Evolutionary conservation across 192 early-diverging fungal genomes (phyloP).

Genomic region (Linnemannia exigua): DNA sequence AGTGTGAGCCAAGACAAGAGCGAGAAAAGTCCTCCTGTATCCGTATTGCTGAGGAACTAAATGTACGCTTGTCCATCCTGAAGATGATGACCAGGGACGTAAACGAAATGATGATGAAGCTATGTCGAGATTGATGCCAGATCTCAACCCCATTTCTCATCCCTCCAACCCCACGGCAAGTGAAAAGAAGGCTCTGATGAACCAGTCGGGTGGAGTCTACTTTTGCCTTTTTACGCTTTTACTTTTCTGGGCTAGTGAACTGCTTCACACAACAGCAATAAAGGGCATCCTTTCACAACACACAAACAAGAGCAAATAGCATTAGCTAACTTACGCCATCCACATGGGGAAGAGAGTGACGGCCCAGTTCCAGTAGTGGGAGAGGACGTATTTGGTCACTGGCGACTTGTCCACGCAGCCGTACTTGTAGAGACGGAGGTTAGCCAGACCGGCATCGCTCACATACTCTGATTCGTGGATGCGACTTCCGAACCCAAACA

Average conservation of each 20-base stretch:
- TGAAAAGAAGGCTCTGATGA: not conserved
- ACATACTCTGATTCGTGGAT: constrained; percentile 71
- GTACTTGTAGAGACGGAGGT: constrained; percentile 86
- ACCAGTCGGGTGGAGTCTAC: constrained; percentile 4
- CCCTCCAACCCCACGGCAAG: not conserved
- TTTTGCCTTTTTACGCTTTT: constrained; percentile 8
- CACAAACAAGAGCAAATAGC: not conserved
- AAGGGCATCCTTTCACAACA: no score
- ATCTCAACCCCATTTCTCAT: not conserved
- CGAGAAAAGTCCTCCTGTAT: no score
- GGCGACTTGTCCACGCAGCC: constrained; percentile 86
- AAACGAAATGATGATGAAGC: no score
- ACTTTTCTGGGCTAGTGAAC: constrained; percentile 1
- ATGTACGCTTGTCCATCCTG: no score
- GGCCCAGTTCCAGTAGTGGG: constrained; percentile 92
- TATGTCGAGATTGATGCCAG: no score
- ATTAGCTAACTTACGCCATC: constrained; percentile 85
- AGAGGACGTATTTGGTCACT: constrained; percentile 84
- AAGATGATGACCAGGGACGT: not conserved
- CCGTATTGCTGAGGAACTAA: no score
- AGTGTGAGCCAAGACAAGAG: no score
- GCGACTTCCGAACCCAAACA: constrained; percentile 58
- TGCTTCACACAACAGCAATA: constrained; percentile 2
- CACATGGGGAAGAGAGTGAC: constrained; percentile 91
- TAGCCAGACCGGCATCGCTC: constrained; percentile 74